A percentile compares a stretch with the other conserved stretches of the same genome.
These are phyloP conservation scores for Luzula sylvatica DNA, from an alignment of 176 grass and related monocot genomes.

Conservation along the genomic window DNA sequence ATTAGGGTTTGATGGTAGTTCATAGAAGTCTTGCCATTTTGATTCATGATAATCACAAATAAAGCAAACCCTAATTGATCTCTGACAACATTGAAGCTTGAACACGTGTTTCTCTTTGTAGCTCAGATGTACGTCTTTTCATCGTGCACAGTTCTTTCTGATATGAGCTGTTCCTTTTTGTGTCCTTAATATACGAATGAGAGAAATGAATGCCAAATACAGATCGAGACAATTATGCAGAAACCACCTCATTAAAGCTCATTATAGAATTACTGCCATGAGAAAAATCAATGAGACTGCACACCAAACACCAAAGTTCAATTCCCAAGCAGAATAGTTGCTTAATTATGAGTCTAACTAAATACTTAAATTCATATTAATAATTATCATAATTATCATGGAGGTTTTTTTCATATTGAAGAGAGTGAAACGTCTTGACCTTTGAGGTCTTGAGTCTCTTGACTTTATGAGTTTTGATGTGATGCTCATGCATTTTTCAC, in stretches of 20 bases:
- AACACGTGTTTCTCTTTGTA: slow-evolving; percentile 24
- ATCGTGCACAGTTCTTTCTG: not conserved
- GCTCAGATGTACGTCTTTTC: slow-evolving; percentile 23
- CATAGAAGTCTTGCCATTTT: not conserved
- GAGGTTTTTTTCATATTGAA: too few relatives aligned
- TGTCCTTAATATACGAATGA: too few relatives aligned
- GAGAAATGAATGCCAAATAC: not conserved
- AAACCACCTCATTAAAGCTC: slow-evolving; percentile 5
- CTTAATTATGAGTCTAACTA: not conserved
- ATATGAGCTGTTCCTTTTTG: too few relatives aligned
- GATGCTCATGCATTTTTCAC: not conserved
- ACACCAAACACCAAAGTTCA: slow-evolving; percentile 1
- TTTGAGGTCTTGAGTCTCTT: not conserved
- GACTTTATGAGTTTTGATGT: not conserved
- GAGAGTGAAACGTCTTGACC: too few relatives aligned
- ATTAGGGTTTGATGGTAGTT: slow-evolving; percentile 14
- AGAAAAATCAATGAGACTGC: slow-evolving; percentile 10
- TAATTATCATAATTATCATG: not conserved
- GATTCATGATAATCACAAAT: not conserved
- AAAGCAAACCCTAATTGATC: slow-evolving; percentile 4
- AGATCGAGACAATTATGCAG: slow-evolving; percentile 3
- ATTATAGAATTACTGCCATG: slow-evolving; percentile 9
- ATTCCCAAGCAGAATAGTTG: slow-evolving; percentile 13
- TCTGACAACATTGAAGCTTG: not conserved
- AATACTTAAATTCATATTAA: not conserved